Percentiles rank a stretch among this genome's conserved stretches.
Evolutionary conservation across 495 filamentous ascomycete genomes (phyloP).

Genomic region (Parmelia sp.): DNA sequence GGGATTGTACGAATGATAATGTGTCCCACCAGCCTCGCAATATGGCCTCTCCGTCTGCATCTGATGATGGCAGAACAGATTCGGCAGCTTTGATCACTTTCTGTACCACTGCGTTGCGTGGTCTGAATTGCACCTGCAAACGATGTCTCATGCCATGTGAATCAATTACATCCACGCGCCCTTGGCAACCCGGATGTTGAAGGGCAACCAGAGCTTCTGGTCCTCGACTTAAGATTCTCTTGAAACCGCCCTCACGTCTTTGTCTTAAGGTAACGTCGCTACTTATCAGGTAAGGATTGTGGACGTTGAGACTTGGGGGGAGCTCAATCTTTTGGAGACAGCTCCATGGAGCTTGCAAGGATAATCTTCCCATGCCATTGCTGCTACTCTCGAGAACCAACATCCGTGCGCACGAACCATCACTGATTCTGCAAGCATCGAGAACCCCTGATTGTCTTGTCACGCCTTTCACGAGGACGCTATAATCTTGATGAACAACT

Average conservation of each 20-base stretch:
- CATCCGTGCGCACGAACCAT: conserved; percentile 61
- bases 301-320: conserved; percentile 42
- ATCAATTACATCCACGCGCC: conserved; percentile 60
- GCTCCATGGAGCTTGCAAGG: conserved; percentile 71
- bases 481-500: background rate
- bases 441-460: conserved; percentile 50
- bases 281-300: conserved; percentile 40
- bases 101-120: conserved; percentile 52
- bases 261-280: conserved; percentile 30
- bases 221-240: conserved; percentile 46
- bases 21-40: conserved; percentile 70
- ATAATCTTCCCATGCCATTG: conserved; percentile 57
- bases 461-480: conserved; percentile 20
- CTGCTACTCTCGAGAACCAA: conserved; percentile 61
- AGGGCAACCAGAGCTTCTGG: conserved; percentile 39
- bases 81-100: conserved; percentile 55
- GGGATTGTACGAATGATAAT: conserved; percentile 57
- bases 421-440: conserved; percentile 68
- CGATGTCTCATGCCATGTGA: conserved; percentile 55
- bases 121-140: conserved; percentile 59
- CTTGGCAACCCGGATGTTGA: conserved; percentile 42
- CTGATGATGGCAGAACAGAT: conserved; percentile 52
- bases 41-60: conserved; percentile 56
- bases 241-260: conserved; percentile 47
- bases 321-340: conserved; percentile 51